Evolutionary conservation across 2,329 filamentous ascomycete genomes (phyloP), one percentile per base, ranked within the genome.

Genomic region (Talaromyces sp.): DNA sequence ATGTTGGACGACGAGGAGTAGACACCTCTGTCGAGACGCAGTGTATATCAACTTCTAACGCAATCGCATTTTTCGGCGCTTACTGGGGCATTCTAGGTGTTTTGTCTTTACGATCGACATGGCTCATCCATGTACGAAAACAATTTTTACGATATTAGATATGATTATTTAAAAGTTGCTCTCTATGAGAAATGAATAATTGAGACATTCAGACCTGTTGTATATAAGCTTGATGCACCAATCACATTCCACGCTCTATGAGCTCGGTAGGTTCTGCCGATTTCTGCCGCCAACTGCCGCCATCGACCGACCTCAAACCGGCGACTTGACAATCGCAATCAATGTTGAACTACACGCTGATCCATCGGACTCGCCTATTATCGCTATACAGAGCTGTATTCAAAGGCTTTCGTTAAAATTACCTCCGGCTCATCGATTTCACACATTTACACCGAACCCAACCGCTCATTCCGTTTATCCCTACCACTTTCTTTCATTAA

Each of bases 1-100:
- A 80, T 77, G 76, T 70, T 83, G 58, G 77, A 78, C 27, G 77
- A 79, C 37, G 64, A 66, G 10, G 61, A 66, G 39, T 60, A 56
- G 33, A 63, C 4, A 37, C 3, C n/a, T 37, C 25, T 56, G 52
- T 35, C 50, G 8, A 19, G 52, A 22, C 10, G 9, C 11, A 2
- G 37, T 56, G 52, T 56, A 56, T n/a, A 27, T 6, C 25, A 50
- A 50, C 3, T 50, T 58, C 41, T 49, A 33, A 56, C 43, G 31
- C 50, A 50, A 58, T 61, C 35, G 63, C 63, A 64, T 64, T 25
- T 65, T 17, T 33, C 17, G 63, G 63, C 63, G 63, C 59, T 43
- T 50, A 43, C n/a, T 39, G 41, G 54, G 62, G 54, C 59, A 41
- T 59, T 59, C 8, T 59, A 2, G 56, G 56, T 45, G 35, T 59